Conservation (phyloP, 1,284 basidiomycete genomes). For the Hymenochaete sp. region DNA sequence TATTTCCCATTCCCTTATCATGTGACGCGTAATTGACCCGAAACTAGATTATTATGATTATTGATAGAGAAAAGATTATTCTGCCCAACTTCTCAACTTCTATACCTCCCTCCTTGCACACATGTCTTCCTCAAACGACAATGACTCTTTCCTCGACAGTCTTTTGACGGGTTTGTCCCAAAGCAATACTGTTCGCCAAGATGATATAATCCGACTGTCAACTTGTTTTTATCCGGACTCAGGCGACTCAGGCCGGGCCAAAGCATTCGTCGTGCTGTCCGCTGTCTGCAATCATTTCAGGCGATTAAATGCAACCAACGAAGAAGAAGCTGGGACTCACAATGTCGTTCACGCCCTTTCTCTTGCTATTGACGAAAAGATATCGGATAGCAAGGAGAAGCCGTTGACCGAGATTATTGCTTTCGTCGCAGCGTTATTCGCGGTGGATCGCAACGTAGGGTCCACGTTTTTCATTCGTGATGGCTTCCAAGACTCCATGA, state of each 20-base stretch:
- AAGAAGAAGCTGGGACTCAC: conserved; percentile 40
- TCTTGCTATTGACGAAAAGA: conserved; percentile 35
- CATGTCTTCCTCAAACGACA: too few relatives aligned
- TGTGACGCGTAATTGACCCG: too few relatives aligned
- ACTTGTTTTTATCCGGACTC: conserved; percentile 47
- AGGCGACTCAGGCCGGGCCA: conserved; percentile 41
- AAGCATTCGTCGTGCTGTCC: conserved; percentile 58
- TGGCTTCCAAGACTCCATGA: conserved; percentile 49
- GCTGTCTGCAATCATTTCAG: conserved; percentile 54
- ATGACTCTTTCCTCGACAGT: too few relatives aligned
- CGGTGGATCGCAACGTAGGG: conserved; percentile 62
- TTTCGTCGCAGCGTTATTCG: conserved; percentile 65
- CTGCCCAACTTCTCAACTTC: too few relatives aligned
- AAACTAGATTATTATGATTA: too few relatives aligned
- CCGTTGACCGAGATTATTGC: conserved; percentile 44
- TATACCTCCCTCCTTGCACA: too few relatives aligned
- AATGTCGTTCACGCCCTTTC: conserved; percentile 41
- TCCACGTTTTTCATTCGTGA: conserved; percentile 53
- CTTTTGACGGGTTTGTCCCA: too few relatives aligned
- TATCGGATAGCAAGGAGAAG: conserved; percentile 47
- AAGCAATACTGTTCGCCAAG: too few relatives aligned
- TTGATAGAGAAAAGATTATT: too few relatives aligned
- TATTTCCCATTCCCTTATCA: too few relatives aligned
- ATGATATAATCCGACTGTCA: background rate
- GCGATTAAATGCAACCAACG: conserved; percentile 27